Evolutionary conservation across 805 yeast species (phyloP).

Genomic region (Ogataea populi-albae): DNA sequence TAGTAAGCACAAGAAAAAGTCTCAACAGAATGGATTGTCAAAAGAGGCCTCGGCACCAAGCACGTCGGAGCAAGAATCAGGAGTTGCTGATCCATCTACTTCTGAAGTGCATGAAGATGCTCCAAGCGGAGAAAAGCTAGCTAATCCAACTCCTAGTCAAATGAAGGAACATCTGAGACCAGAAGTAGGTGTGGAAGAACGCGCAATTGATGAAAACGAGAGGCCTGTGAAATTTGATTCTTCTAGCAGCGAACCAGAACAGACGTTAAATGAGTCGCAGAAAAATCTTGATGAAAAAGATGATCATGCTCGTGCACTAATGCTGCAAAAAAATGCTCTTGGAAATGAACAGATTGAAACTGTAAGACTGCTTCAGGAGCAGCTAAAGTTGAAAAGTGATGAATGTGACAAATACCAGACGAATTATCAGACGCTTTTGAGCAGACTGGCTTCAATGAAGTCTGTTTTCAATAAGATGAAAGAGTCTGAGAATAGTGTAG

Average conservation of each 20-base stretch:
- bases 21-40: constrained; percentile 1
- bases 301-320: too few species aligned
- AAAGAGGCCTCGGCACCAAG: neutral
- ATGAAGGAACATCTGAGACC: neutral
- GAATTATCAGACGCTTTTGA: constrained; percentile 60
- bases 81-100: constrained; percentile 6
- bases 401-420: constrained; percentile 58
- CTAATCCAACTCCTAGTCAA: neutral
- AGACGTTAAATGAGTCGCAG: too few species aligned
- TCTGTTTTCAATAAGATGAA: constrained; percentile 71
- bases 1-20: constrained; percentile 5
- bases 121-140: neutral
- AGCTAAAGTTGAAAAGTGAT: constrained; percentile 36
- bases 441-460: constrained; percentile 70
- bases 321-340: too few species aligned
- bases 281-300: too few species aligned
- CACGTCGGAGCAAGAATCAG: neutral
- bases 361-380: constrained; percentile 20
- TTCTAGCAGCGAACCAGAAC: too few species aligned
- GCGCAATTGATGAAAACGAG: too few species aligned
- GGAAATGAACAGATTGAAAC: constrained; percentile 1
- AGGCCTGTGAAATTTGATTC: too few species aligned
- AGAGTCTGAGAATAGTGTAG: constrained; percentile 62
- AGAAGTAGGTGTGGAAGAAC: too few species aligned
- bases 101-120: neutral